Evolutionary conservation across 2,329 filamentous ascomycete genomes (phyloP), one percentile per base, ranked within the genome.

Genomic region (Penicillium sp.): DNA sequence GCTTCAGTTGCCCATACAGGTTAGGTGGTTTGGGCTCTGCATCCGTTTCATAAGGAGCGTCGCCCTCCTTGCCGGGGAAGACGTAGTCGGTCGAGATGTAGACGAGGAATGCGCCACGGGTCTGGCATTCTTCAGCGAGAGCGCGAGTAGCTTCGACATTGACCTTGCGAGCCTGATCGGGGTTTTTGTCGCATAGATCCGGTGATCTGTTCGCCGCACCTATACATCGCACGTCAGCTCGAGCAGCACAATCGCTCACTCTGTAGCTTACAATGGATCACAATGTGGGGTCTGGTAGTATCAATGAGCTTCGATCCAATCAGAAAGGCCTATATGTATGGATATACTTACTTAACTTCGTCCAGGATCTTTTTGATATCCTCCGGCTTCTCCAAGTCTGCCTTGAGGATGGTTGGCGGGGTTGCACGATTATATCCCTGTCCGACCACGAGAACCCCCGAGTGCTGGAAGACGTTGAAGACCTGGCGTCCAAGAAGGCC

Each of bases 201-300:
- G 90, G 89, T 61, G 85, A 94, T 51, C 88, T 82, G 68, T 95
- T 90, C 37, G 89, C 89, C 32, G 89, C 90, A 64, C 86, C 86
- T 90, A 41, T 29, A 35, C 39, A 31, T 22, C 34, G 23, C 28
- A 11, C 23, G 50, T 57, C 40, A 59, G 49, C 43, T 41, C 31
- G 16, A 29, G 23, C 40, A 32, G 36, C 16, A 32, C 34, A 18
- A n/a, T n/a, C 31, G 28, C 38, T 10, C 4, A 28, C 26, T 27
- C 7, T 14, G 28, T 42, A 27, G 59, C 81, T 66, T 69, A 89
- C 88, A 91, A 66, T 95, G 89, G 28, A 95, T 79, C 36, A 95
- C 81, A 42, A 86, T 87, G 50, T 84, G 73, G 6, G 88, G 87
- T 61, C 86, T 88, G 29, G 43, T 13, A 27, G 40, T 24, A 24